Base-by-base conservation (phyloP, 2,329 filamentous ascomycete species). In the Zymoseptoria pseudotritici region DNA sequence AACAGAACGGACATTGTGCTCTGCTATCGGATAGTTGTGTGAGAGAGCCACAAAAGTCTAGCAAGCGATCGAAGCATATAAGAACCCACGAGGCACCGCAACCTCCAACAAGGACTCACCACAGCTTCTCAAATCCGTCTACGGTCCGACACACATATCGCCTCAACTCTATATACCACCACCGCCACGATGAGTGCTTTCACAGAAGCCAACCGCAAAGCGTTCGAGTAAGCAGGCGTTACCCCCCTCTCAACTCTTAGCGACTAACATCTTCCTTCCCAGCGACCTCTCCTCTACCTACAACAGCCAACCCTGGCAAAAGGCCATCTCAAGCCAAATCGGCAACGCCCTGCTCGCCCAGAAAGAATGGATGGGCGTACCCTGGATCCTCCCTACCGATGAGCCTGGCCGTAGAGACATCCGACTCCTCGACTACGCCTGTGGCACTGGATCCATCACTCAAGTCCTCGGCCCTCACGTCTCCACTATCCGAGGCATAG, bases 391-490 rank as follows among this genome's bases (percentile, higher is more conserved):
- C 19, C 11, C 59, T 4, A 21, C 55, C 19, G 58, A 62, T 17
- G 6, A 53, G 24, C 26, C 50, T 4, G 56, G 55, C 24, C 55
- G 55, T 17, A 58, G 61, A 21, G 55, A 67, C 19, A 65, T 70
- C 42, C 61, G 60, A 10, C 65, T 74, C 0, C 66, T 74, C 1
- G 72, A 74, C 63, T 74, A 73, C 58, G 71, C 72, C 13, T 72
- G 69, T 50, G 72, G 72, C 9, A 71, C 71, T 4, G 72, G 72
- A n/a, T 60, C 66, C 54, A 67, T 72, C 9, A 73, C 71, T 3
- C 61, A 67, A 56, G 71, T 69, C n/a, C 60, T 69, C 6, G 66
- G 63, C n/a, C 61, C 65, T 7, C 67, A 65, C 51, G 69, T 74
- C 11, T 69, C 61, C n/a, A 63, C 58, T 4, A 71, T 71, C 54